Evolutionary conservation across 2,329 filamentous ascomycete species (phyloP), one percentile per base, ranked within the genome.

Genomic region (Cladophialophora psammophila): DNA sequence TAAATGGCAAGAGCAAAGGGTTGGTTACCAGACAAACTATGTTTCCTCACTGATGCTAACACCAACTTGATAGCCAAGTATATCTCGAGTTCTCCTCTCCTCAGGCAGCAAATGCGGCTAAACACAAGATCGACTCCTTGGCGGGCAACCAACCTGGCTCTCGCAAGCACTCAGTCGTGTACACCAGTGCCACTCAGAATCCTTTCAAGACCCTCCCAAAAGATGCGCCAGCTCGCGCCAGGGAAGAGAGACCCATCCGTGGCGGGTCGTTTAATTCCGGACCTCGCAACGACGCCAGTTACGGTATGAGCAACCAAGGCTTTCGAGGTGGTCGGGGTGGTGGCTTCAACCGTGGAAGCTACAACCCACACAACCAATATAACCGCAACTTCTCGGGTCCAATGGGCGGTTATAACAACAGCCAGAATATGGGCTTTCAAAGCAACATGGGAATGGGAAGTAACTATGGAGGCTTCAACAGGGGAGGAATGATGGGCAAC

Each of bases 1-100:
- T 98, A 56, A 99, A 99, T 73, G 95, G 95, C 73, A 99, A 99
- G 82, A 97, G 93, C 80, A 97, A 98, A 83, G 94, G 95, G 94
- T 96, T 85, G 71, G 88, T 79, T 18, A 52, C 60, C 34, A 31
- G 12, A 36, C 53, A 13, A 60, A 31, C 35, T 31, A 20, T 58
- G 42, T 42, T 26, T 20, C 5, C 31, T 20, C 1, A 12, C 7
- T 42, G 12, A 6, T 58, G 53, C 63, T 70, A 50, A 64, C 59
- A 13, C n/a, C 15, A 12, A 58, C 38, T 31, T 18, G 60, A 50
- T 69, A 88, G 87, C 48, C 88, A 90, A 83, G 93, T 90, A 5
- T 98, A 94, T 75, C 82, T 98, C 54, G 92, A 97, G 74, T 93
- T 98, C 74, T 85, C 86, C 32, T 90, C 92, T 0, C 88, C 91